Conservation (phyloP, 2,329 filamentous ascomycete genomes). For the Penicillium sp. region DNA sequence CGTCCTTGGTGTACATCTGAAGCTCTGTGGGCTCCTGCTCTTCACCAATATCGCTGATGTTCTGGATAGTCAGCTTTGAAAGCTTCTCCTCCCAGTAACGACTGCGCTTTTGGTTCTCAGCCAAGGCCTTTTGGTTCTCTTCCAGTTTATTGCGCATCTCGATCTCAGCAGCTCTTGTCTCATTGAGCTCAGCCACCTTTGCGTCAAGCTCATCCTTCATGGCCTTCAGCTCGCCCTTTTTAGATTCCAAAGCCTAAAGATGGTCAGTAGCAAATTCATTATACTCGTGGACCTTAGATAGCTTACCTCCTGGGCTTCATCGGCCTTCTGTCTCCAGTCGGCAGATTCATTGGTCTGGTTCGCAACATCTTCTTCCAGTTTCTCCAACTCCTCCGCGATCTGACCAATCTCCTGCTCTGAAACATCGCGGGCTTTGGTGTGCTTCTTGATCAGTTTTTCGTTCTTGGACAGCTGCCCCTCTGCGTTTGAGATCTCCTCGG, state of each 20-base stretch:
- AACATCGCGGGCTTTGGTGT: conserved; percentile 77
- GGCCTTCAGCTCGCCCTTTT: conserved; percentile 73
- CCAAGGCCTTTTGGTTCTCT: conserved; percentile 85
- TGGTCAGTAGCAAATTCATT: conserved; percentile 20
- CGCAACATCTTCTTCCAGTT: conserved; percentile 72
- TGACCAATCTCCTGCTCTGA: conserved; percentile 75
- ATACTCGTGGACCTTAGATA: background rate
- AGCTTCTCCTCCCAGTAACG: conserved; percentile 89
- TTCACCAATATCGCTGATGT: conserved; percentile 68
- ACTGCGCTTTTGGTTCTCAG: conserved; percentile 79
- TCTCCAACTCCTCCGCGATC: conserved; percentile 69
- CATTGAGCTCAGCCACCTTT: conserved; percentile 81
- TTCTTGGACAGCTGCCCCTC: conserved; percentile 89
- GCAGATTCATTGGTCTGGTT: conserved; percentile 74
- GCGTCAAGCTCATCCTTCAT: conserved; percentile 85
- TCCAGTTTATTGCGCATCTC: conserved; percentile 99
- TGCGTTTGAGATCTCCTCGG: conserved; percentile 77
- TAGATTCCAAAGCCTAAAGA: conserved; percentile 63
- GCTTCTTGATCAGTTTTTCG: conserved; percentile 85
- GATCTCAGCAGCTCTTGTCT: conserved; percentile 84
- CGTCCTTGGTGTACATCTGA: conserved; percentile 73
- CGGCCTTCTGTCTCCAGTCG: conserved; percentile 67
- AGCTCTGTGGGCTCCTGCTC: conserved; percentile 52
- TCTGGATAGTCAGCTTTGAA: conserved; percentile 76
- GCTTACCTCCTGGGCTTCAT: conserved; percentile 69